Percentiles rank a stretch among this genome's conserved stretches.
Conservation (phyloP, 2,329 filamentous ascomycete species). For the Paracoccidioides brasiliensis region DNA sequence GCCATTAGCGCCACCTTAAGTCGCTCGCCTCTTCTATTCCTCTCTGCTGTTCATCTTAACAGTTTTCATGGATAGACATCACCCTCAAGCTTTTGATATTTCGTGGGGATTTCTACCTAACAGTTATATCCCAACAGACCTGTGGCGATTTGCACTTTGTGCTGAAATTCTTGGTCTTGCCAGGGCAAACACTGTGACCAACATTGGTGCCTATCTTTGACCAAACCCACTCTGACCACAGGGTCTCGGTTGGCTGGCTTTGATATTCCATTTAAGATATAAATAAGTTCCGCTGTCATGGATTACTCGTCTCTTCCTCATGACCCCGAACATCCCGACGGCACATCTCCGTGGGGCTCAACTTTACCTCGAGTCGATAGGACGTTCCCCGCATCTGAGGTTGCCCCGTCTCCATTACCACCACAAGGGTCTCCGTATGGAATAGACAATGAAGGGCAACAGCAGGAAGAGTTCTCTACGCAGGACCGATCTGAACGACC, state of each 20-base stretch:
- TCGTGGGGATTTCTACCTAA: not conserved
- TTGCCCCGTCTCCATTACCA: slow-evolving; percentile 30
- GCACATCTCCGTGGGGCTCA: slow-evolving; percentile 50
- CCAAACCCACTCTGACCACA: not conserved
- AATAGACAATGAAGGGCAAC: slow-evolving; percentile 11
- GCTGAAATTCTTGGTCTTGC: not conserved
- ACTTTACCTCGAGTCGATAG: slow-evolving; percentile 42
- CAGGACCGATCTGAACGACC: slow-evolving; percentile 32
- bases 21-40: not conserved
- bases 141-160: not conserved
- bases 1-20: not conserved
- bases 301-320: slow-evolving; percentile 50
- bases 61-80: not conserved
- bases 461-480: slow-evolving; percentile 10
- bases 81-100: not conserved
- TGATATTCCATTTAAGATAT: not conserved
- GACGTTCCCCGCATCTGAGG: slow-evolving; percentile 27
- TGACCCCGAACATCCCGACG: slow-evolving; percentile 46
- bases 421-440: slow-evolving; percentile 24
- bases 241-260: not conserved
- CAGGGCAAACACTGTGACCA: not conserved
- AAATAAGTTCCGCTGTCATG: slow-evolving; percentile 33
- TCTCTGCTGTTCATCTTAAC: not conserved
- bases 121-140: not conserved
- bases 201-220: not conserved